Conservation (phyloP, 2,329 filamentous ascomycete species). For the Sporothrix curviconia region DNA sequence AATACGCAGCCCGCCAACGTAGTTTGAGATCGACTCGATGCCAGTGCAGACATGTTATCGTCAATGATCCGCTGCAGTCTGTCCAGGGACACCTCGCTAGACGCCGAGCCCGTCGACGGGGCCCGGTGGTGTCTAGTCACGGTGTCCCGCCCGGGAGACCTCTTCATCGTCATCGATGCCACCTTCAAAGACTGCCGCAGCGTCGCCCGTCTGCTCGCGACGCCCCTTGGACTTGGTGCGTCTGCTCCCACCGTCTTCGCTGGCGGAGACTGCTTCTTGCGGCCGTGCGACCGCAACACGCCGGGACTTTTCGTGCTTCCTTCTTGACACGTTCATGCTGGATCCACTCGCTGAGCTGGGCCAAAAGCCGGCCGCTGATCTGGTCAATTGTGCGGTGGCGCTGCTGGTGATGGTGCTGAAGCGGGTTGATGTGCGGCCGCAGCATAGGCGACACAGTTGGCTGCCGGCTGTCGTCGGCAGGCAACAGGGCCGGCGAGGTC, state of each 20-base stretch:
- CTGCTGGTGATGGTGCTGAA: conserved; percentile 30
- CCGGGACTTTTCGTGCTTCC: conserved; percentile 45
- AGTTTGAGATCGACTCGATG: conserved; percentile 26
- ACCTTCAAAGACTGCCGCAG: neutral
- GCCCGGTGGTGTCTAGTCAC: conserved; percentile 30
- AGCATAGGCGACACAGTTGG: conserved; percentile 10
- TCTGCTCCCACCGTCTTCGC: conserved; percentile 22
- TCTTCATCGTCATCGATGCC: neutral
- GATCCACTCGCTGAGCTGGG: conserved; percentile 77
- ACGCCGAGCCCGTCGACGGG: conserved; percentile 58
- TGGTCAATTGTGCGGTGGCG: conserved; percentile 30
- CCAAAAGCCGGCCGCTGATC: conserved; percentile 52
- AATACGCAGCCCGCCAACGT: neutral
- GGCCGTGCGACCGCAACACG: conserved; percentile 32
- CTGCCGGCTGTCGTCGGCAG: conserved; percentile 22
- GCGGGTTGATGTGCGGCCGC: conserved; percentile 19
- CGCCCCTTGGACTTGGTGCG: conserved; percentile 25
- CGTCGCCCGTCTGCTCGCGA: conserved; percentile 21
- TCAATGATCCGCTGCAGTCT: conserved; percentile 74
- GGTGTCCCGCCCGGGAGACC: conserved; percentile 19
- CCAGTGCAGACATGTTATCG: conserved; percentile 54
- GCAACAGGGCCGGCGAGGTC: conserved; percentile 22
- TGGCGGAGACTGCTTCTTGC: conserved; percentile 36
- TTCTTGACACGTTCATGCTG: conserved; percentile 69
- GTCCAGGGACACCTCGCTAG: conserved; percentile 68